Conservation (phyloP, 2,329 filamentous ascomycete genomes). For the Ophiobolus disseminans region DNA sequence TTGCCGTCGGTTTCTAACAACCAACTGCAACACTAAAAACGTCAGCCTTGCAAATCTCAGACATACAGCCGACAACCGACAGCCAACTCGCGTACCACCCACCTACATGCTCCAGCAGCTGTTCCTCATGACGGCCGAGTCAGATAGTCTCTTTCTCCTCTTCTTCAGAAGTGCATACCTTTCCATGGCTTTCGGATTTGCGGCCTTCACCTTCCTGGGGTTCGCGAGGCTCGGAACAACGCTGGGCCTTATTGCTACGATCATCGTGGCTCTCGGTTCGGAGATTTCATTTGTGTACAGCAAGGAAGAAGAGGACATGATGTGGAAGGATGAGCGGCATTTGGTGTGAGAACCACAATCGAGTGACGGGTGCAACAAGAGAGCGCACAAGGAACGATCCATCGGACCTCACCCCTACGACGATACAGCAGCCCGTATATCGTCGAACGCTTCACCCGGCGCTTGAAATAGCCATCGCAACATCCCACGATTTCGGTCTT, state of each 20-base stretch:
- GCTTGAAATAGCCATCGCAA: too few species aligned
- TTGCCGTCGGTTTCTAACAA: too few species aligned
- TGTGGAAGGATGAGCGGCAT: constrained; percentile 9
- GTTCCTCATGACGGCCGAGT: neutral
- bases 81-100: neutral
- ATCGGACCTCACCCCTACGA: too few species aligned
- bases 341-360: constrained; percentile 1
- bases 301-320: constrained; percentile 10
- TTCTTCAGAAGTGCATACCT: constrained; percentile 22
- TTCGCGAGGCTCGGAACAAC: constrained; percentile 17
- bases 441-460: too few species aligned
- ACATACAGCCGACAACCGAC: neutral
- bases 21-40: too few species aligned
- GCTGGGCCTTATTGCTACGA: constrained; percentile 15
- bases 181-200: constrained; percentile 19
- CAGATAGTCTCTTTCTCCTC: constrained; percentile 17
- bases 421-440: too few species aligned
- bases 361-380: too few species aligned
- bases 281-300: constrained; percentile 15
- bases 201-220: constrained; percentile 20
- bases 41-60: too few species aligned
- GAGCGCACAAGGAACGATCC: too few species aligned
- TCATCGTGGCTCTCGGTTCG: constrained; percentile 17
- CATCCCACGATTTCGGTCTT: too few species aligned
- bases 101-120: neutral